These are phyloP conservation scores for Fusarium veterinarium DNA, from an alignment of 2,329 filamentous ascomycete species.

Conservation along the genomic window DNA sequence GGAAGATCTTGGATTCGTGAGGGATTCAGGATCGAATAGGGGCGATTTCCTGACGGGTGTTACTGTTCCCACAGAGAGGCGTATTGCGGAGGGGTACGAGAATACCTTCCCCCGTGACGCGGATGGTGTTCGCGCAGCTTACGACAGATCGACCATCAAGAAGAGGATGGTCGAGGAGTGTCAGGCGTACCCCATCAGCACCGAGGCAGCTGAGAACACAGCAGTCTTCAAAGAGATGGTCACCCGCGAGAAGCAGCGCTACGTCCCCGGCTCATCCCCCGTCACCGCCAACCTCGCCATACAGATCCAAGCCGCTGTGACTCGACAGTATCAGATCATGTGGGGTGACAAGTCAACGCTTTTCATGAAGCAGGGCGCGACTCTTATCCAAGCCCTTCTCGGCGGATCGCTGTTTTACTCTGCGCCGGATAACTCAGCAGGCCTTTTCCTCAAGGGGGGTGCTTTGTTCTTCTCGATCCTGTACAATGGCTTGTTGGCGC, in stretches of 20 bases:
- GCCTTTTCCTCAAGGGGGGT: conserved; percentile 72
- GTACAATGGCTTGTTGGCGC: conserved; percentile 69
- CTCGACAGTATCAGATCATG: conserved; percentile 72
- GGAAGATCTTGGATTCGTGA: conserved; percentile 72
- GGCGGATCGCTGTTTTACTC: conserved; percentile 75
- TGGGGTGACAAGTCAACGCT: conserved; percentile 74
- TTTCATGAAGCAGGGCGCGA: conserved; percentile 69
- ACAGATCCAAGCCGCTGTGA: conserved; percentile 68
- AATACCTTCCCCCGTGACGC: conserved; percentile 57
- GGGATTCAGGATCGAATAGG: conserved; percentile 69
- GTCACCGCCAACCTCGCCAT: conserved; percentile 64
- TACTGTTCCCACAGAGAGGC: conserved; percentile 76
- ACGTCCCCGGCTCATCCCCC: conserved; percentile 63
- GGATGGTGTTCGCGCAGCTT: conserved; percentile 57
- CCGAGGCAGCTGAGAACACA: conserved; percentile 60
- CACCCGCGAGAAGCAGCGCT: conserved; percentile 64
- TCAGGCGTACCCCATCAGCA: conserved; percentile 63
- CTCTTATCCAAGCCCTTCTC: conserved; percentile 69
- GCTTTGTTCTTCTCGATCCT: conserved; percentile 73
- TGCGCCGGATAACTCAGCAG: conserved; percentile 66
- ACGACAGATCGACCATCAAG: conserved; percentile 64
- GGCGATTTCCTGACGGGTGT: conserved; percentile 75
- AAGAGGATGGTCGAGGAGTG: conserved; percentile 68
- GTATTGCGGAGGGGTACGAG: conserved; percentile 60
- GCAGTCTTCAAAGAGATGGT: conserved; percentile 65